These are phyloP conservation scores for Discostella stelligera DNA, from an alignment of 352 stramenopile species.

Conservation along the genomic window DNA sequence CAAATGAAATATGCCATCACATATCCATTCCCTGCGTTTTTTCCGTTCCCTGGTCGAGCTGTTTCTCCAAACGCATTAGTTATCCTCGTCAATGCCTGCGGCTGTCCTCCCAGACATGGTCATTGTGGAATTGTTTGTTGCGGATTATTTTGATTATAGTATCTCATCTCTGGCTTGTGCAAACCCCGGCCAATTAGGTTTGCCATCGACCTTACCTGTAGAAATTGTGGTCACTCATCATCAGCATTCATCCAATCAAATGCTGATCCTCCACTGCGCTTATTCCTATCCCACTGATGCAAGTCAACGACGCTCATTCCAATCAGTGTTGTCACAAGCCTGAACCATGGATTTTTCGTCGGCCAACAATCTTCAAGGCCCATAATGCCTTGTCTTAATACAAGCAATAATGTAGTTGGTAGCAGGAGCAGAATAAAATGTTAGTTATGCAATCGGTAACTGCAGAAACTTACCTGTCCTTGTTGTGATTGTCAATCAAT, in stretches of 20 bases:
- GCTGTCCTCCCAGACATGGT: not conserved
- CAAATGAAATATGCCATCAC: constrained; percentile 4
- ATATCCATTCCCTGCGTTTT: not conserved
- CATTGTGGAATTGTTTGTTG: not conserved
- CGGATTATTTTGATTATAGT: not conserved
- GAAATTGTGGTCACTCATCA: not conserved
- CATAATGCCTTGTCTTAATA: constrained; percentile 17
- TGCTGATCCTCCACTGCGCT: not conserved
- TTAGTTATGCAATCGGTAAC: not conserved
- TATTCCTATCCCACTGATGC: constrained; percentile 3
- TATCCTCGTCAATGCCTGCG: not conserved
- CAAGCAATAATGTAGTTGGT: not conserved
- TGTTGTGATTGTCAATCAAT: not conserved
- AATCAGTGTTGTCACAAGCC: constrained; percentile 40
- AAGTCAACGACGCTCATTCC: constrained; percentile 33
- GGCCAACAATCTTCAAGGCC: constrained; percentile 39
- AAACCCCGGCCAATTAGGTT: not conserved
- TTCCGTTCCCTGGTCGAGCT: not conserved
- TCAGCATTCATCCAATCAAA: not conserved
- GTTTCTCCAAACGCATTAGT: not conserved
- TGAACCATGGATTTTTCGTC: constrained; percentile 32
- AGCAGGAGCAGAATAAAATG: not conserved
- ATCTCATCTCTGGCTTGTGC: not conserved
- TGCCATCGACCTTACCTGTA: not conserved
- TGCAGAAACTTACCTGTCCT: not conserved